A percentile compares a stretch with the other conserved stretches of the same genome.
Evolutionary conservation across 139 green algal species (phyloP).

Genomic region (Chlamydomonas sp.): DNA sequence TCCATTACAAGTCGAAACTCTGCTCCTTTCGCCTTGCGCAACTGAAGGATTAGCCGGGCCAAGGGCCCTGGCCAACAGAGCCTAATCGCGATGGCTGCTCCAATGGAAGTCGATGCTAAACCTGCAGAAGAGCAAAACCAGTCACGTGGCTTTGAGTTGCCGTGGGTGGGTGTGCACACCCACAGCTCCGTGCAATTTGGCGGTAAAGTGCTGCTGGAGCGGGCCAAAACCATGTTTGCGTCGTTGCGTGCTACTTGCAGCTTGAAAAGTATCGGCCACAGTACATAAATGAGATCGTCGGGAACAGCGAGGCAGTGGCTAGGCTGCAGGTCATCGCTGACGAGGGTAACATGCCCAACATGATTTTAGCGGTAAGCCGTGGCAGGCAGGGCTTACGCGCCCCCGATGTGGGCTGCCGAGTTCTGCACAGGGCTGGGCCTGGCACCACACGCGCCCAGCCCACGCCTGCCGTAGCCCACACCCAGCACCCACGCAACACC

Average conservation of each 20-base stretch:
- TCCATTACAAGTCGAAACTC: too few relatives aligned
- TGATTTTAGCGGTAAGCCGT: constrained; percentile 88
- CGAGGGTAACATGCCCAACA: constrained; percentile 97
- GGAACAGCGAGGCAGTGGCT: constrained; percentile 93
- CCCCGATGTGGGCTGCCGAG: too few relatives aligned
- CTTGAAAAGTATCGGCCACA: constrained; percentile 96
- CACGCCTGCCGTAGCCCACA: too few relatives aligned
- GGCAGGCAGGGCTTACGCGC: too few relatives aligned
- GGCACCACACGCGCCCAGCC: too few relatives aligned
- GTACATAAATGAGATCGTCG: constrained; percentile 93
- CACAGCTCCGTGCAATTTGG: not conserved
- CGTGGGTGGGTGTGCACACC: constrained; percentile 26
- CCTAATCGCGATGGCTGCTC: not conserved
- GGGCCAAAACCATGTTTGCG: not conserved
- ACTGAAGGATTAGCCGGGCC: too few relatives aligned
- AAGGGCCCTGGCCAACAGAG: too few relatives aligned
- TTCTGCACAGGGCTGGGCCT: too few relatives aligned
- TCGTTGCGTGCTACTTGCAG: constrained; percentile 46
- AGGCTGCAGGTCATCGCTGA: constrained; percentile 93
- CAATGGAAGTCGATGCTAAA: constrained; percentile 33
- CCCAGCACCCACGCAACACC: too few relatives aligned
- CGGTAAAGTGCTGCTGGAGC: too few relatives aligned
- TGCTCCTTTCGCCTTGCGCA: too few relatives aligned
- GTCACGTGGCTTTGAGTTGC: constrained; percentile 22
- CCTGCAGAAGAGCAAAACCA: not conserved